Base-by-base conservation (phyloP, 352 stramenopile genomes). In the Globisporangium cederbergense region DNA sequence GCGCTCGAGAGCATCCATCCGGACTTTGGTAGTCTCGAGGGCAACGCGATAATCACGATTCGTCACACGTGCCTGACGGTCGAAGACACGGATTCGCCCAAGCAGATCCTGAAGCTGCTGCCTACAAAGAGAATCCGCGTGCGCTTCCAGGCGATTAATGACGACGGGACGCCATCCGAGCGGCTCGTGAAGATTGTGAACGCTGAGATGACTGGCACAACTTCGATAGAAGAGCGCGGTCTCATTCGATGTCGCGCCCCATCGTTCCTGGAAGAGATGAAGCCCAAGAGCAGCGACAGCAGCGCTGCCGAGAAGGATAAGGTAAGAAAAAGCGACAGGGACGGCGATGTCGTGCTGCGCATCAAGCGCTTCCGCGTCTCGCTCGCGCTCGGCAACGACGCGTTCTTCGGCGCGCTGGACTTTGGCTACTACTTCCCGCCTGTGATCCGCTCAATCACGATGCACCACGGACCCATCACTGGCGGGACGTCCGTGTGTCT, bases 381-480 rank as follows among this genome's bases (percentile, higher is more conserved):
- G 0, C 36, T 90, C 1, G 68, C 78, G 25, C 67, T 89, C 5
- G 75, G 72, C 7, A 68, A 69, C 4, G 79, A 89, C 16, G 38
- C 42, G 6, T 90, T 84, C 52, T 75, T 81, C 13, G 80, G 79
- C 0, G 64, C 67, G 1, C 50, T 89, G 2, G 59, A 63, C 4
- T 90, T 91, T 53, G 73, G 73, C 0, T 86, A 72, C 43, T 88
- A 85, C 52, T 82, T 79, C 18, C 81, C 83, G 4, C 77, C 79
- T 3, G 67, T 87, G 0, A 89, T 93, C 32, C 71, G 74, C 30
- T 81, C 76, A 0, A 74, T 93, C 28, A 83, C 77, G 1, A 70
- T 81, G n/a, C 85, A 93, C 49, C 85, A 91, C 50, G 85, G 85
- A 0, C 85, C 85, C 5, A 66, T 67, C 10, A 78, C 81, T 0